A percentile compares a stretch with the other conserved stretches of the same genome.
Conservation (phyloP, 768 basidiomycete genomes). For the Boletus patriciae region DNA sequence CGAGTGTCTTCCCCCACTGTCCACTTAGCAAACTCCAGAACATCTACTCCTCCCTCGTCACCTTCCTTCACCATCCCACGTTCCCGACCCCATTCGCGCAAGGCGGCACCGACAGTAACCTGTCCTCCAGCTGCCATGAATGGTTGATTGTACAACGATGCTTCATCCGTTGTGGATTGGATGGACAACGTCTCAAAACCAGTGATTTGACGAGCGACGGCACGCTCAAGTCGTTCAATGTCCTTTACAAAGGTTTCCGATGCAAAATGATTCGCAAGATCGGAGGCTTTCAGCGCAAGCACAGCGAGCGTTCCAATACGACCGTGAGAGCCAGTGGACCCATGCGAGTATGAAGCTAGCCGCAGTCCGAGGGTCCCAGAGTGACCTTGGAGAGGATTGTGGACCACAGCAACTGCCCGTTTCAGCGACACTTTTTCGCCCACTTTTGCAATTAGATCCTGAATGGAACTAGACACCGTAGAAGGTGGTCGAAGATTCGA, state of each 20-base stretch:
- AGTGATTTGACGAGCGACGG: conserved; percentile 80
- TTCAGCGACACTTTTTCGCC: conserved; percentile 77
- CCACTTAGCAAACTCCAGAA: conserved; percentile 63
- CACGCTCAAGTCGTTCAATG: conserved; percentile 63
- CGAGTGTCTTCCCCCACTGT: conserved; percentile 49
- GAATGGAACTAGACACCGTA: conserved; percentile 64
- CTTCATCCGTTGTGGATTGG: conserved; percentile 41
- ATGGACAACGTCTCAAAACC: conserved; percentile 73
- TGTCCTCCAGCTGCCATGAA: conserved; percentile 74
- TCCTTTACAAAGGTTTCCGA: conserved; percentile 54
- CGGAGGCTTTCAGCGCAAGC: conserved; percentile 50
- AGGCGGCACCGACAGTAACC: conserved; percentile 30
- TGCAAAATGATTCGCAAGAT: conserved; percentile 44
- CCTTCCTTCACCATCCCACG: conserved; percentile 42
- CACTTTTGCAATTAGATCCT: conserved; percentile 68
- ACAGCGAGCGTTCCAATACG: conserved; percentile 60
- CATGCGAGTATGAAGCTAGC: conserved; percentile 62
- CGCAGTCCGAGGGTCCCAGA: conserved; percentile 42
- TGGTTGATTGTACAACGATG: conserved; percentile 67
- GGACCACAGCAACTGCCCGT: conserved; percentile 49
- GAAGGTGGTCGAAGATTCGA: conserved; percentile 36
- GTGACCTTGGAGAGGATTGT: conserved; percentile 39
- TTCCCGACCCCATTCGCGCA: conserved; percentile 56
- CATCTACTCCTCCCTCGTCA: conserved; percentile 35
- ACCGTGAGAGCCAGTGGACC: conserved; percentile 51